Evolutionary conservation across 305 asterid species (phyloP).

Genomic region (Lippia alba): DNA sequence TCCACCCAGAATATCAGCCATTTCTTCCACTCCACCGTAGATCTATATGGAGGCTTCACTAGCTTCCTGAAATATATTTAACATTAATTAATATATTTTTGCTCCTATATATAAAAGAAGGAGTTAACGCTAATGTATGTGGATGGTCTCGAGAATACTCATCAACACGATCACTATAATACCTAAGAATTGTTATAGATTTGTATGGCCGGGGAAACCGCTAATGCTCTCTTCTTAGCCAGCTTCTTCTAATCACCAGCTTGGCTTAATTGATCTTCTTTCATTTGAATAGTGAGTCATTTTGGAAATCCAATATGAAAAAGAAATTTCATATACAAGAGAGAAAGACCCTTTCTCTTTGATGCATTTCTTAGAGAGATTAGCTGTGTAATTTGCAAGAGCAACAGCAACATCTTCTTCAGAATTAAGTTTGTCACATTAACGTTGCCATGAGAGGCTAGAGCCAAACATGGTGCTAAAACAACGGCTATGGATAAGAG

Average conservation of each 20-base stretch:
- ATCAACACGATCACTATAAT: no score
- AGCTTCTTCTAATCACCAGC: no score
- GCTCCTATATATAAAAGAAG: no score
- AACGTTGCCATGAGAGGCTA: constrained; percentile 30
- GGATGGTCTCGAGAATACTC: no score
- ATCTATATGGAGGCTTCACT: constrained; percentile 51
- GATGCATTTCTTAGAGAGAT: constrained; percentile 39
- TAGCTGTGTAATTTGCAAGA: constrained; percentile 50
- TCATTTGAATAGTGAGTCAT: no score
- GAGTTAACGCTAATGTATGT: no score
- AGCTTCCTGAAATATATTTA: constrained; percentile 45
- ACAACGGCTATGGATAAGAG: neutral
- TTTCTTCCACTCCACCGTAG: constrained; percentile 63
- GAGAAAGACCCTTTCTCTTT: constrained; percentile 48
- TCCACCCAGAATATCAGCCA: constrained; percentile 75
- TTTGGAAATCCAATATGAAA: no score
- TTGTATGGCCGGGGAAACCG: no score
- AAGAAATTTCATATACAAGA: constrained; percentile 33
- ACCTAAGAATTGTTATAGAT: no score
- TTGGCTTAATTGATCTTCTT: no score
- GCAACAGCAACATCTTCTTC: constrained; percentile 55
- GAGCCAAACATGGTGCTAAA: constrained; percentile 1
- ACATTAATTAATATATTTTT: no score
- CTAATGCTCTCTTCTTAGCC: no score
- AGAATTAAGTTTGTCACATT: constrained; percentile 36